phyloP scores from a whole-genome alignment of 441 rosid genomes.

The Syzygium malaccense region DNA sequence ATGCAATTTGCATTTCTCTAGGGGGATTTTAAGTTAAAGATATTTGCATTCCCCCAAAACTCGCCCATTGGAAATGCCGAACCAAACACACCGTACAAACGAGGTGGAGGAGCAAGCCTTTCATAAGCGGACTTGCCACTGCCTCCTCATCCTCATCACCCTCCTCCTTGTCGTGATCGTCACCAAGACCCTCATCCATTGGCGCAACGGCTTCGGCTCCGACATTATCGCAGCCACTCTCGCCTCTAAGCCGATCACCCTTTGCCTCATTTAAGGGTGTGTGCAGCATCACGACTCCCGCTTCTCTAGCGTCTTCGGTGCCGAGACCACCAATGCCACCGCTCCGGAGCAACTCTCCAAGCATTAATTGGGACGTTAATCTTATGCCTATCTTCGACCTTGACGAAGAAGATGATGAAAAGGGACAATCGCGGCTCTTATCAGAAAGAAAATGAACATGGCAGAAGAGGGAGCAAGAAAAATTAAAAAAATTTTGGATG shows the following conservation, averaged over 20 bases:
- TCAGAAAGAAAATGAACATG: too few relatives aligned
- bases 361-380: background rate
- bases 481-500: too few relatives aligned
- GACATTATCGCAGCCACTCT: conserved; percentile 1
- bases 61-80: too few relatives aligned
- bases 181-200: conserved; percentile 34
- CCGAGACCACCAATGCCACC: conserved; percentile 22
- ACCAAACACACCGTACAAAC: background rate
- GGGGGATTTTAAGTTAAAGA: too few relatives aligned
- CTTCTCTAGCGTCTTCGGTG: background rate
- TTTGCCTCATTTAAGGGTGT: background rate
- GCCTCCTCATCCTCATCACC: conserved; percentile 30
- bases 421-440: too few relatives aligned
- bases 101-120: conserved; percentile 46
- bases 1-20: too few relatives aligned
- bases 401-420: too few relatives aligned
- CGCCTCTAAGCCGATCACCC: conserved; percentile 41
- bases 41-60: too few relatives aligned
- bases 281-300: background rate
- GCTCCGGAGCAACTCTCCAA: conserved; percentile 63
- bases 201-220: background rate
- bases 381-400: too few relatives aligned
- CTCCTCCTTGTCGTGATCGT: conserved; percentile 45
- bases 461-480: too few relatives aligned
- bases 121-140: conserved; percentile 41